Base-by-base conservation (phyloP, 345 rosid species). In the Rhodamnia argentea region DNA sequence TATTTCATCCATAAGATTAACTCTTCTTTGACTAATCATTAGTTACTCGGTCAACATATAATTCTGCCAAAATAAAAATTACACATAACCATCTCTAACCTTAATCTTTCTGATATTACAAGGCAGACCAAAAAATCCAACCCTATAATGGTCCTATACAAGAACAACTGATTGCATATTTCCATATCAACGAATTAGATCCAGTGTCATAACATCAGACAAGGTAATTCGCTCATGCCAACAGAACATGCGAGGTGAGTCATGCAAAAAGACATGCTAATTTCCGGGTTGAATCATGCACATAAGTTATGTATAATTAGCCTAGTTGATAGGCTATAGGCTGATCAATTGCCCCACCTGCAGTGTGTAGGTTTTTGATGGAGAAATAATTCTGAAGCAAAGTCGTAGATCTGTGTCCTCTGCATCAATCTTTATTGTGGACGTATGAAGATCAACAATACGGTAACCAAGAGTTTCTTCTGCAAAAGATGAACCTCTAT, bases 371-470 rank as follows among this genome's bases (percentile, higher is more conserved):
- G 93, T 90, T 88, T 94, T 96, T 53, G 83, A 84, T 50, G 99
- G 99, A 76, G 98, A 93, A 87, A 96, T 92, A 85, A 96, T 92
- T 89, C 98, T 93, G 90, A 96, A 96, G 88, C 99, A 96, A 59
- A 96, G 98, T 82, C 98, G 93, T 82, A 95, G 89, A 91, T 94
- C 93, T 62, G 92, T 88, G 87, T 95, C 97, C 83, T 95, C 98
- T 58, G 98, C 94, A 18, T 96, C 97, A 87, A 94, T 87, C 90
- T 96, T 96, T 87, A 95, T 88, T 84, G 92, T 90, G 62, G 98
- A 93, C 24, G 94, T 94, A 23, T 82, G 93, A 89, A 96, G 96
- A 92, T 95, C 95, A 83, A 96, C 86, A 84, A 91, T 85, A 29
- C 85, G 89, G 86, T 91, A 94, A n/a, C 89, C 94, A 62, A 91